Conservation (phyloP, 176 grass and related monocot genomes). For the Oryza punctata region DNA sequence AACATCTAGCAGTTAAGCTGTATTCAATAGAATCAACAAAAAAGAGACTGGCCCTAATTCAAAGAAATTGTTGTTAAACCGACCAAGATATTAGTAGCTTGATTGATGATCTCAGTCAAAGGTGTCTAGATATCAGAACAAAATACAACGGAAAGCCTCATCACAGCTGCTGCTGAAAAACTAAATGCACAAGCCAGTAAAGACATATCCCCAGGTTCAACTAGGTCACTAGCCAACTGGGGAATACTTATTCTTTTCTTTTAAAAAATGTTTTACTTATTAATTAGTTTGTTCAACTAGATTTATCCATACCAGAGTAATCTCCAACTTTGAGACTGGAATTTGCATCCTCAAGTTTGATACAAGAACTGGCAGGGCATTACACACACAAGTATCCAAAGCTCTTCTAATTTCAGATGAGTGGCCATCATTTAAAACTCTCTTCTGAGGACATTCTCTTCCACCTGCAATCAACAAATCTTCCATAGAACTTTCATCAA, state of each 20-base stretch:
- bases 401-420: constrained; percentile 83
- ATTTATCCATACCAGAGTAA: constrained; percentile 64
- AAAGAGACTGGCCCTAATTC: background rate
- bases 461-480: constrained; percentile 62
- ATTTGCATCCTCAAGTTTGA: constrained; percentile 58
- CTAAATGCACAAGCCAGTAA: background rate
- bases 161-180: background rate
- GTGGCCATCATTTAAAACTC: constrained; percentile 57
- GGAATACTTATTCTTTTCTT: background rate
- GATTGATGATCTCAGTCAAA: background rate
- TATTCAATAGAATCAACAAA: background rate
- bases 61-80: background rate
- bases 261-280: background rate
- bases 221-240: background rate
- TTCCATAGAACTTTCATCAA: constrained; percentile 51
- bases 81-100: background rate
- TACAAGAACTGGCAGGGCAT: constrained; percentile 56
- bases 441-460: constrained; percentile 68
- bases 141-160: background rate
- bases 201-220: background rate
- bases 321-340: constrained; percentile 83
- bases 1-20: background rate
- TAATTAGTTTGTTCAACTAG: background rate
- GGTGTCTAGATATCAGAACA: background rate
- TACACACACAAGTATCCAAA: constrained; percentile 72